Evolutionary conservation across 805 yeast genomes (phyloP), one percentile per base, ranked within the genome.

Genomic region (Candida andamanensis): DNA sequence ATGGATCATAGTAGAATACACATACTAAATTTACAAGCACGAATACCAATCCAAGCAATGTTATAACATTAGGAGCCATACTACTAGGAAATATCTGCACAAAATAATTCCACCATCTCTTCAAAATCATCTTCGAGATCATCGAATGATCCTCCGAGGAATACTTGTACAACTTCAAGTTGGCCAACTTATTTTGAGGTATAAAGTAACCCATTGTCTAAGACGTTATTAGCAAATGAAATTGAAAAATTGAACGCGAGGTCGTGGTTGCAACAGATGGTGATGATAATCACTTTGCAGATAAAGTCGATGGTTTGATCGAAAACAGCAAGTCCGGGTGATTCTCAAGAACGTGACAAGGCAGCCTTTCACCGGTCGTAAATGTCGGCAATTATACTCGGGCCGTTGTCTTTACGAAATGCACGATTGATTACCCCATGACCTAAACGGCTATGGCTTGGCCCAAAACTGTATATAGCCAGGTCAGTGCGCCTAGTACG

Each of bases 21-120:
- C 82, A 64, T 5, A 69, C 31, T 36, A 84, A 63, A 47, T 87
- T 83, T 28, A 72, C 50, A 10, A 84, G 46, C 26, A 89, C 75
- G 53, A 87, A 90, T 16, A 69, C 47, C 40, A 90, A 69, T 0
- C 97, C 97, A 9, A 74, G 60, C 17, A 90, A 60, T 1, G 97
- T 90, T 33, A 89, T 81, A 51, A 84, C 76, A 55, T 90, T 90
- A 6, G 98, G 98, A 3, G 97, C 97, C 81, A 90, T 76, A 73
- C 79, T 79, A 40, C 70, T 35, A 2, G 97, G 97, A 61, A 89
- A 85, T 21, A 85, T 62, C 28, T 64, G 54, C 20, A 81, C 89
- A 52, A 86, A 80, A 39, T 67, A 57, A 32, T 66, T 58, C 92
- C 96, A 90, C 66, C 86, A 89, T 32, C 81, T 85, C 50, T 85